A percentile compares a stretch with the other conserved stretches of the same genome.
Evolutionary conservation across 140 eudicot genomes (phyloP).

Genomic region (Bidens hawaiensis): DNA sequence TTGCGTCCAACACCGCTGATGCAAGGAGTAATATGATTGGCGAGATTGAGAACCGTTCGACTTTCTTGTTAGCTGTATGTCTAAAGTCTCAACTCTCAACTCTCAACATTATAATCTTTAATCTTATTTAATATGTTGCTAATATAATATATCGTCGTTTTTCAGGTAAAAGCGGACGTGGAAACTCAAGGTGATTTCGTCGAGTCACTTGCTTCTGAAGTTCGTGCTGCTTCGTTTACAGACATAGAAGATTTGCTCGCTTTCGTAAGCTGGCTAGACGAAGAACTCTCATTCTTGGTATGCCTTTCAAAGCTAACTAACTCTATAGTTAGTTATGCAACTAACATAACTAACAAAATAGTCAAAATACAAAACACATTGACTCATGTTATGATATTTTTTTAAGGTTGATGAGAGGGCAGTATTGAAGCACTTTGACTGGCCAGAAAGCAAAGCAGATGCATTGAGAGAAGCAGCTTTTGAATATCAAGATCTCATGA

Average conservation of each 20-base stretch:
- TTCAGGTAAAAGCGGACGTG: conserved; percentile 98
- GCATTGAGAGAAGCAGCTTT: conserved; percentile 94
- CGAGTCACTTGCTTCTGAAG: conserved; percentile 90
- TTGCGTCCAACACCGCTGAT: conserved; percentile 52
- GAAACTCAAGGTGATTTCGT: conserved; percentile 99
- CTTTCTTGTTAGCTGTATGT: conserved; percentile 98
- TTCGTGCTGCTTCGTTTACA: conserved; percentile 81
- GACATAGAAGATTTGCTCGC: conserved; percentile 69
- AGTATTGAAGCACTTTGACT: conserved; percentile 92
- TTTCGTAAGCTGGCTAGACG: conserved; percentile 98
- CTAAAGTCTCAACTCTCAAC: background rate
- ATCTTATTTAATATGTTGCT: background rate
- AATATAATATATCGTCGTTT: background rate
- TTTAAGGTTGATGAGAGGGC: conserved; percentile 93
- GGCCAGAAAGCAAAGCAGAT: conserved; percentile 99
- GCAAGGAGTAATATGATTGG: conserved; percentile 99
- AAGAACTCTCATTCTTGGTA: conserved; percentile 98
- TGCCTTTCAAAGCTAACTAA: no score
- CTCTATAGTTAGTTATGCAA: no score
- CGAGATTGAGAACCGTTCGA: conserved; percentile 90
- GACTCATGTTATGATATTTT: background rate
- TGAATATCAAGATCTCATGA: conserved; percentile 84
- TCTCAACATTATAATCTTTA: background rate
- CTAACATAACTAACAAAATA: no score
- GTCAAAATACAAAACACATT: background rate